A percentile compares a stretch with the other conserved stretches of the same genome.
Evolutionary conservation across 306 rosid genomes (phyloP).

Genomic region (Adenanthera pavonina): DNA sequence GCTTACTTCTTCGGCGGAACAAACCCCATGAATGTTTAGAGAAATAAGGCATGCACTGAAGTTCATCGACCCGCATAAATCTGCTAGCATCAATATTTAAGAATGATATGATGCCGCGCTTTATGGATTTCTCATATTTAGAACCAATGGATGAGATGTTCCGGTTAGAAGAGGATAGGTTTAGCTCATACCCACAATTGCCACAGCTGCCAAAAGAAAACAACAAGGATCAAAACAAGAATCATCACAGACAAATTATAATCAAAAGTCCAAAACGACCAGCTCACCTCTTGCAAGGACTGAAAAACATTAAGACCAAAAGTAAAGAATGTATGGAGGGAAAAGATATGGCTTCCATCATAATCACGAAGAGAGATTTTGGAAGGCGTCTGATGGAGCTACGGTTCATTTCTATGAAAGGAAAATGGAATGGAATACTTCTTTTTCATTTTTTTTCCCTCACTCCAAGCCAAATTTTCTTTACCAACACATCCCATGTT

Average conservation of each 20-base stretch:
- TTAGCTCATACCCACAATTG: constrained; percentile 79
- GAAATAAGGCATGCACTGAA: constrained; percentile 73
- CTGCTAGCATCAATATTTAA: constrained; percentile 76
- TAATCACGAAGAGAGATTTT: constrained; percentile 1
- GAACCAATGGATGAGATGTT: constrained; percentile 78
- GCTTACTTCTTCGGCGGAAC: constrained; percentile 74
- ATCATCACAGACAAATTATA: constrained; percentile 15
- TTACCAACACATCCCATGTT: constrained; percentile 3
- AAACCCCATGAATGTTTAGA: constrained; percentile 74
- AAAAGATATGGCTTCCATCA: constrained; percentile 1
- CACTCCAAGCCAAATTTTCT: no score
- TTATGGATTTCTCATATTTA: constrained; percentile 85
- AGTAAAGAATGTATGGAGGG: constrained; percentile 12
- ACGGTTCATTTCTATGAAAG: neutral
- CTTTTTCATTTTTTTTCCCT: constrained; percentile 11
- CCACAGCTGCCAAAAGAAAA: constrained; percentile 74
- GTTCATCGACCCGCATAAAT: constrained; percentile 75
- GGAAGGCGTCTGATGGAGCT: neutral
- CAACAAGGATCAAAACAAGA: constrained; percentile 8
- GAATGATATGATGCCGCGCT: constrained; percentile 85
- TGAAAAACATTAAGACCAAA: neutral
- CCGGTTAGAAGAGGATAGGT: constrained; percentile 75
- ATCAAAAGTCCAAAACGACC: constrained; percentile 4
- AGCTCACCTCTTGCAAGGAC: constrained; percentile 6
- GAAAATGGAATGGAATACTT: neutral